These are phyloP conservation scores for Raddia distichophylla DNA, from an alignment of 176 grass and related monocot genomes.

Conservation along the genomic window DNA sequence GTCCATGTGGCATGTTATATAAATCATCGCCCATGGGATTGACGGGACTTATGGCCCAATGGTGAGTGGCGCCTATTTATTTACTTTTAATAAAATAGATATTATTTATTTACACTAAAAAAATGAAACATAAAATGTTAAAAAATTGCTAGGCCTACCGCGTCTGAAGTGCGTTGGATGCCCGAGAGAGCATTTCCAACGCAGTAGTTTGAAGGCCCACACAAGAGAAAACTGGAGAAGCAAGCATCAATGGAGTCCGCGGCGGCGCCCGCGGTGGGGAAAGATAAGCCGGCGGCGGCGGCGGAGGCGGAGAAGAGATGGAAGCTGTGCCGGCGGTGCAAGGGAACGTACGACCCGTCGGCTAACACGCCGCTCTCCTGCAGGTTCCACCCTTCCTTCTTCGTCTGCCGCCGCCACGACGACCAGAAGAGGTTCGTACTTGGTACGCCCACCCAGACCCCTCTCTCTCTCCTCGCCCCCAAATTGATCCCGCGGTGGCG, in stretches of 20 bases:
- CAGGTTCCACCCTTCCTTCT: slow-evolving; percentile 83
- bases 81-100: too few relatives aligned
- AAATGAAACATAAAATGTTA: too few relatives aligned
- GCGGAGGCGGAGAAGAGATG: neutral
- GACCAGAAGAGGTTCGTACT: slow-evolving; percentile 75
- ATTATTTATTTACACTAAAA: too few relatives aligned
- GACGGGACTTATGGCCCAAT: too few relatives aligned
- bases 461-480: neutral
- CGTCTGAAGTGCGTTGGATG: too few relatives aligned
- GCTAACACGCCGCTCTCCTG: slow-evolving; percentile 58
- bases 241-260: neutral
- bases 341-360: slow-evolving; percentile 51
- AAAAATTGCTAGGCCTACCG: too few relatives aligned
- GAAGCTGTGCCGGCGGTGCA: slow-evolving; percentile 74
- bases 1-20: too few relatives aligned
- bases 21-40: too few relatives aligned
- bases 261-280: too few relatives aligned
- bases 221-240: neutral
- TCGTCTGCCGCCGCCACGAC: slow-evolving; percentile 88
- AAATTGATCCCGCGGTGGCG: neutral
- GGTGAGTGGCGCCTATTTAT: too few relatives aligned
- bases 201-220: neutral
- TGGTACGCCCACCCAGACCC: neutral
- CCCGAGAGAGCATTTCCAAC: too few relatives aligned
- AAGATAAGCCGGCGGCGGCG: neutral